Percentiles rank a stretch among this genome's conserved stretches.
Evolutionary conservation across 176 grass and related monocot genomes (phyloP).

Genomic region (Phoenix roebelenii): DNA sequence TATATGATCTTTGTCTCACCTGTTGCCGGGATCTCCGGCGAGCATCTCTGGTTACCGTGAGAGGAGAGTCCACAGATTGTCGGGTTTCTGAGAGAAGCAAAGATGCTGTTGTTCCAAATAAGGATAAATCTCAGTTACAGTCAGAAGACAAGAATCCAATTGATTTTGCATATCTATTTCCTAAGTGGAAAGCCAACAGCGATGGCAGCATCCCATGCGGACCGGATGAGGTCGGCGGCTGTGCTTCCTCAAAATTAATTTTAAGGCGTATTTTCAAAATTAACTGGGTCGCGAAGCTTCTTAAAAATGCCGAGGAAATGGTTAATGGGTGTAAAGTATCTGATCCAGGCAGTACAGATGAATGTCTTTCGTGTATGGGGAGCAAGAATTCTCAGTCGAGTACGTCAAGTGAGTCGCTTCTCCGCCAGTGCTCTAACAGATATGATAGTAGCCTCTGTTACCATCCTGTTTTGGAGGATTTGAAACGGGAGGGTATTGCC

Average conservation of each 20-base stretch:
- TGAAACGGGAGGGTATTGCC: constrained; percentile 55
- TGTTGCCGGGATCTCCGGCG: constrained; percentile 74
- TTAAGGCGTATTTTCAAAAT: constrained; percentile 97
- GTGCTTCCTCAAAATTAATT: constrained; percentile 71
- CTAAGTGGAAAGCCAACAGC: constrained; percentile 68
- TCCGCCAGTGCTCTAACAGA: constrained; percentile 32
- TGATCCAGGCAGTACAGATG: constrained; percentile 26
- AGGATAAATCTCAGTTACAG: constrained; percentile 23
- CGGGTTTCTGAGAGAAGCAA: constrained; percentile 30
- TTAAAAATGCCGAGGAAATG: constrained; percentile 86
- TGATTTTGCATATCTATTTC: constrained; percentile 57
- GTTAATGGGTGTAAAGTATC: constrained; percentile 71
- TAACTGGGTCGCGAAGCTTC: constrained; percentile 91
- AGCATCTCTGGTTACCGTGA: constrained; percentile 24
- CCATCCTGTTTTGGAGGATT: constrained; percentile 45
- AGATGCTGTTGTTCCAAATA: constrained; percentile 28
- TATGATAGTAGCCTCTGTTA: constrained; percentile 31
- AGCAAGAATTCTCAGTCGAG: constrained; percentile 19
- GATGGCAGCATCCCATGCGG: constrained; percentile 71
- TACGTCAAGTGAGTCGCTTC: constrained; percentile 11
- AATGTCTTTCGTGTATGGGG: constrained; percentile 26
- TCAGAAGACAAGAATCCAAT: constrained; percentile 34
- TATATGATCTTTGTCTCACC: constrained; percentile 76
- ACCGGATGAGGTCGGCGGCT: constrained; percentile 56
- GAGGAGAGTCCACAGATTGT: constrained; percentile 28